Conservation (phyloP, 2,329 filamentous ascomycete species). For the Fusarium sacchari region DNA sequence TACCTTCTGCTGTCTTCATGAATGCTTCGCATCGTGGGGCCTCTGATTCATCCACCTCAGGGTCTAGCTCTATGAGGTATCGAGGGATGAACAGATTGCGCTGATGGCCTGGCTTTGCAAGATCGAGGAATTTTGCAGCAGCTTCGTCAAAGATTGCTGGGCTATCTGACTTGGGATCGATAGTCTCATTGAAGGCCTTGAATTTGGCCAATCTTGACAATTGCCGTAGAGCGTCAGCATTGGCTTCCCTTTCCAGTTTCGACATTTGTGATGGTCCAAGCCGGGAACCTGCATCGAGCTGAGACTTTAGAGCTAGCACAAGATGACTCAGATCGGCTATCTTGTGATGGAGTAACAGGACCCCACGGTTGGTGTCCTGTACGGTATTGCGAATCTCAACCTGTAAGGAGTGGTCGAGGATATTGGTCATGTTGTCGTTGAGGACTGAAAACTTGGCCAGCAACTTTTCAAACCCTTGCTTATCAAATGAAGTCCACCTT, state of each 20-base stretch:
- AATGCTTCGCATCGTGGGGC: conserved; percentile 53
- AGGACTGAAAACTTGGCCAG: conserved; percentile 56
- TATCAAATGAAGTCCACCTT: conserved; percentile 59
- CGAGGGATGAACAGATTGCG: conserved; percentile 49
- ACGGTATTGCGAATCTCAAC: conserved; percentile 59
- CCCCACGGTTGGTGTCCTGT: conserved; percentile 59
- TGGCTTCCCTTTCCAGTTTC: conserved; percentile 49
- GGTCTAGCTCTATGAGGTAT: conserved; percentile 48
- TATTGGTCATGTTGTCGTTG: conserved; percentile 60
- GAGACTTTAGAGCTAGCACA: conserved; percentile 57
- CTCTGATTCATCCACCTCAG: conserved; percentile 47
- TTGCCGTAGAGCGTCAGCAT: conserved; percentile 53
- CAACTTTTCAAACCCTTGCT: conserved; percentile 56
- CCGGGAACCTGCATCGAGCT: conserved; percentile 48
- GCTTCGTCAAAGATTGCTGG: conserved; percentile 49
- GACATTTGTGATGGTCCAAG: conserved; percentile 46
- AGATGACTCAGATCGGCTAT: conserved; percentile 57
- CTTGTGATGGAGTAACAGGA: conserved; percentile 59
- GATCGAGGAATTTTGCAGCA: conserved; percentile 52
- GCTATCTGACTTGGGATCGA: conserved; percentile 50
- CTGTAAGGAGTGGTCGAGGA: conserved; percentile 58
- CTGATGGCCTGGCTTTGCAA: conserved; percentile 49
- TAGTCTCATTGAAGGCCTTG: conserved; percentile 61
- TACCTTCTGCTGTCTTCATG: conserved; percentile 49
- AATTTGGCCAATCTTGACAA: conserved; percentile 59